Evolutionary conservation across 2,329 filamentous ascomycete species (phyloP).

Genomic region (Phyllosticta citrichinensis): DNA sequence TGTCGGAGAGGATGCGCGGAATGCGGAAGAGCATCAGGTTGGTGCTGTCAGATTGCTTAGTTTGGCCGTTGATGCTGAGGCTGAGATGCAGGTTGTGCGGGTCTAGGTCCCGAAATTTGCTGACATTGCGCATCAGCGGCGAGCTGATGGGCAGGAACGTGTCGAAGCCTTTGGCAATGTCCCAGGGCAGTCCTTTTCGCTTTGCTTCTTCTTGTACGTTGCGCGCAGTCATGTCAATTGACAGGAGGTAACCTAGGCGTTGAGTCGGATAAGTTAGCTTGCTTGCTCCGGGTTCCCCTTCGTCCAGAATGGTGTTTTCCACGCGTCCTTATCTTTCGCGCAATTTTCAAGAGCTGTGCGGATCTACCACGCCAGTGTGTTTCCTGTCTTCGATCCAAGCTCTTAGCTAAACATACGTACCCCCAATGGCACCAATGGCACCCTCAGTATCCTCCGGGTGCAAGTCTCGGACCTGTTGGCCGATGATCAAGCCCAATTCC

Average conservation of each 20-base stretch:
- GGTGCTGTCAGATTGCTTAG: constrained; percentile 79
- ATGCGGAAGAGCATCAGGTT: constrained; percentile 89
- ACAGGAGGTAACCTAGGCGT: constrained; percentile 66
- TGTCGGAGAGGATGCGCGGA: constrained; percentile 77
- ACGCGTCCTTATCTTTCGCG: too few relatives aligned
- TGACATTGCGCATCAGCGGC: constrained; percentile 67
- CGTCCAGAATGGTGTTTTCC: neutral
- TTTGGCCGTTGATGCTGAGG: constrained; percentile 70
- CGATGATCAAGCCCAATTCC: constrained; percentile 82
- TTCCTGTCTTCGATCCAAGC: neutral
- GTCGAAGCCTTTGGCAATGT: constrained; percentile 94
- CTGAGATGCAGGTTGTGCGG: constrained; percentile 84
- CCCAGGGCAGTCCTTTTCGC: constrained; percentile 92
- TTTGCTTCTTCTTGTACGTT: constrained; percentile 96
- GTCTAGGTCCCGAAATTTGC: constrained; percentile 44
- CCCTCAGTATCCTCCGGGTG: constrained; percentile 61
- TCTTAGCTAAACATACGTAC: constrained; percentile 35
- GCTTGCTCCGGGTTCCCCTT: neutral
- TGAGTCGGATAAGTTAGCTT: neutral
- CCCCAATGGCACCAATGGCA: constrained; percentile 74
- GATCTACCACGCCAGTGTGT: neutral
- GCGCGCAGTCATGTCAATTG: constrained; percentile 95
- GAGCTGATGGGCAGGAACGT: constrained; percentile 86
- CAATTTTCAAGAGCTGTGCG: too few relatives aligned
- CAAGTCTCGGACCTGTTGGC: constrained; percentile 68